These are phyloP conservation scores for Debaryomyces prosopidis DNA, from an alignment of 805 yeast species.

Conservation along the genomic window DNA sequence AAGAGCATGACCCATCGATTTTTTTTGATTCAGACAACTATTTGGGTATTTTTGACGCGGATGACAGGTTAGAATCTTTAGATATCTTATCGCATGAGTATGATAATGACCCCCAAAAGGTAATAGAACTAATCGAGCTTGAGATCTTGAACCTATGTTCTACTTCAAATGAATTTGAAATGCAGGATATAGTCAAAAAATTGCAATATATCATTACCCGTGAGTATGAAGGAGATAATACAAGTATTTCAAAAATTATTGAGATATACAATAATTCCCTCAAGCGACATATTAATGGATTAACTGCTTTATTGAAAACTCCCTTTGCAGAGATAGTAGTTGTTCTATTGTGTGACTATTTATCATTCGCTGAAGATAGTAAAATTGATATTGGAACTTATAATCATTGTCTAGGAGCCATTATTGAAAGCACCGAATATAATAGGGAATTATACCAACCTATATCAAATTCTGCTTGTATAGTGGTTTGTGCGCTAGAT, in stretches of 20 bases:
- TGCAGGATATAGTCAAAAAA: constrained; percentile 4
- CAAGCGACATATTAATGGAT: background rate
- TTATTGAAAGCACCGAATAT: constrained; percentile 2
- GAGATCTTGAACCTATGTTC: constrained; percentile 2
- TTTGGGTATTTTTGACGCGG: background rate
- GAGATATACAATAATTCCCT: constrained; percentile 1
- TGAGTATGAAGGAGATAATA: constrained; percentile 12
- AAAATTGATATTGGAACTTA: constrained; percentile 2
- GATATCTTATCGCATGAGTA: background rate
- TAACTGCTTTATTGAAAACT: background rate
- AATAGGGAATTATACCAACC: constrained; percentile 5
- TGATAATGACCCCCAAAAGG: background rate
- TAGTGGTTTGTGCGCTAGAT: constrained; percentile 10
- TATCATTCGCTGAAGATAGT: constrained; percentile 11
- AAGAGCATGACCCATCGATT: background rate
- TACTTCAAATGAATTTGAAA: background rate
- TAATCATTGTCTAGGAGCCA: constrained; percentile 1
- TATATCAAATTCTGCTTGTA: constrained; percentile 5
- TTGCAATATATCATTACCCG: constrained; percentile 14
- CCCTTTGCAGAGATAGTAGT: background rate
- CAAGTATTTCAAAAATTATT: constrained; percentile 6
- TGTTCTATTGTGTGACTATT: constrained; percentile 4
- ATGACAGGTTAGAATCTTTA: background rate
- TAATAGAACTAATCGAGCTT: background rate
- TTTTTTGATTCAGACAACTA: background rate